Evolutionary conservation across 106 monocot genomes (phyloP).

Genomic region (Dendrobium nobile): DNA sequence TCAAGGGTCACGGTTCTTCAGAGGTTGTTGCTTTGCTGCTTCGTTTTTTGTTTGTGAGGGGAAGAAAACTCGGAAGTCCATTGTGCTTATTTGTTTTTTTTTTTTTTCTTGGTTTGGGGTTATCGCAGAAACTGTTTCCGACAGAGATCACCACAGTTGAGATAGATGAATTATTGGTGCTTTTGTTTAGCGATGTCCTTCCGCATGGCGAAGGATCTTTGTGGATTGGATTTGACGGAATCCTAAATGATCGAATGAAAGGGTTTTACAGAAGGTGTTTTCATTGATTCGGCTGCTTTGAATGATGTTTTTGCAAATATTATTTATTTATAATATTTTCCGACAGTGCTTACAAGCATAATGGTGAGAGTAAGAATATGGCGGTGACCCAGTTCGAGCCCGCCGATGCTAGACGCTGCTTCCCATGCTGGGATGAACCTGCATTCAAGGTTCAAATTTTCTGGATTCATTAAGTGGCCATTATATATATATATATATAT

Average conservation of each 20-base stretch:
- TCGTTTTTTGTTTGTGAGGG: background rate
- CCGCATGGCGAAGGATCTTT: constrained; percentile 57
- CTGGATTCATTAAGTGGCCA: background rate
- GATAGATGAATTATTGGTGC: constrained; percentile 74
- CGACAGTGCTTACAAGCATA: constrained; percentile 56
- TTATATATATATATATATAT: too few species aligned
- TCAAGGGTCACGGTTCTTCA: constrained; percentile 14
- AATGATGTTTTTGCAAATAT: background rate
- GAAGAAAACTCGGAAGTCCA: background rate
- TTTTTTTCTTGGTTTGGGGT: constrained; percentile 1
- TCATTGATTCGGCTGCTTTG: background rate
- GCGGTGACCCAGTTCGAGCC: constrained; percentile 92
- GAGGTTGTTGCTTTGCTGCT: constrained; percentile 3
- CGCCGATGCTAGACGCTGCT: constrained; percentile 87
- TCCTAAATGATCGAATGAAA: constrained; percentile 81
- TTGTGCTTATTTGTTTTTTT: background rate
- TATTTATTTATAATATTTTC: constrained; percentile 3
- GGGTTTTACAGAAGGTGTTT: constrained; percentile 84
- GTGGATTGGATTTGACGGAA: constrained; percentile 54
- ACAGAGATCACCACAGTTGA: constrained; percentile 29
- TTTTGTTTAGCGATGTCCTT: constrained; percentile 42
- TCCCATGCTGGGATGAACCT: constrained; percentile 99
- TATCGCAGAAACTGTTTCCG: constrained; percentile 41
- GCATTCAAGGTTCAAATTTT: constrained; percentile 55
- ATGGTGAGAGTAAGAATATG: constrained; percentile 82